Base-by-base conservation (phyloP, 192 early-diverging fungal genomes). In the Thamnidium elegans region DNA sequence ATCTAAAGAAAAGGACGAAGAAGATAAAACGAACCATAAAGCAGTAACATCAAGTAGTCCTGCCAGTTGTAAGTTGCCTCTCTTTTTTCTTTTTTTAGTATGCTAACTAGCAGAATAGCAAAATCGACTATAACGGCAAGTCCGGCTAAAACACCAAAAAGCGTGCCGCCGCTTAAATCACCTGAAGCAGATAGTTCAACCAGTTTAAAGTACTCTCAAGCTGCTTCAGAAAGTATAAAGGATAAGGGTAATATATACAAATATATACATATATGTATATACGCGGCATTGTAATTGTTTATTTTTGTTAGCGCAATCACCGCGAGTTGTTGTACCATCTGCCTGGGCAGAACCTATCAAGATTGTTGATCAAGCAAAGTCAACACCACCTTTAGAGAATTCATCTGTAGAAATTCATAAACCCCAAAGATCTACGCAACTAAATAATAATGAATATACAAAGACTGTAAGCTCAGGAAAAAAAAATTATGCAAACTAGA, bases 1-100 rank as follows among this genome's bases (percentile, higher is more conserved):
- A 50, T 4, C 48, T 9, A 81, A 78, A 67, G 81, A 82, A 32
- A 60, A 76, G 52, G 77, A 80, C n/a, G 61, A 55, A 14, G 61
- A 63, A 13, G 44, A 48, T 26, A 52, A 23, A 48, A 13, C 13
- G 14, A 48, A 48, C 13, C 15, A 48, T 17, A 48, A 19, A 48
- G 17, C 46, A 14, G 17, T 19, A 14, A 48, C 46, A 17, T 19
- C 13, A 3, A 48, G 17, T 48, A 48, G 46, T 48, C 46, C 46
- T 14, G 17, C 15, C 13, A 48, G 46, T 48, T 17, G 46, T 48
- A 48, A 48, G 46, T 48, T 1, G 46, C 8, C 8, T 48, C 5
- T 9, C 9, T 48, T 13, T 19, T 17, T 5, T 48, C 4, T 6
- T 48, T 48, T 5, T 48, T 48, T 48, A 17, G 26, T 26, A 26